These are phyloP conservation scores for Candida chauliodis DNA, from an alignment of 805 yeast genomes.

Conservation along the genomic window DNA sequence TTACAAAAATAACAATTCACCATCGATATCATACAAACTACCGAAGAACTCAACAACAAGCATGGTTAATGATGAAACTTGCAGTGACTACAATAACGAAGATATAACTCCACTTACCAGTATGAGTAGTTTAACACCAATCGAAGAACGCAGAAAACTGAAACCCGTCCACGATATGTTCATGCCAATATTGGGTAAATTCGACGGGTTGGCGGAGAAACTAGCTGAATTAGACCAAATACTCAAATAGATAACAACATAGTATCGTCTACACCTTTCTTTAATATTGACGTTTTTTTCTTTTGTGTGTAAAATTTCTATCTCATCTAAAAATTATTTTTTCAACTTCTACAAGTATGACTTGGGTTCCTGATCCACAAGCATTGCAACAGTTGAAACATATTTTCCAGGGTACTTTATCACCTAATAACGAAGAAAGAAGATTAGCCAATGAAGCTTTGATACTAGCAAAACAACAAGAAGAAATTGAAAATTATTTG, in stretches of 20 bases:
- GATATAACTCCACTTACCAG: constrained; percentile 36
- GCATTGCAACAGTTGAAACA: constrained; percentile 61
- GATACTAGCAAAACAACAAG: constrained; percentile 62
- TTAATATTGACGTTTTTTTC: not conserved
- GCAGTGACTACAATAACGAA: constrained; percentile 3
- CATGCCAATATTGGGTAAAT: constrained; percentile 52
- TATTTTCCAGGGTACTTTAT: constrained; percentile 69
- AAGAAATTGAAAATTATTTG: constrained; percentile 80
- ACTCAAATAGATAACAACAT: constrained; percentile 11
- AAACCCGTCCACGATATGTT: constrained; percentile 50
- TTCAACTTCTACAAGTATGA: constrained; percentile 20
- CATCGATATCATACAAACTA: not conserved
- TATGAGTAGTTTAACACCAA: constrained; percentile 22
- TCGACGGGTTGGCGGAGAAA: constrained; percentile 41
- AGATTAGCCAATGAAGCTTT: constrained; percentile 70
- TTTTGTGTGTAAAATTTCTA: not conserved
- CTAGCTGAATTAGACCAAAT: constrained; percentile 34
- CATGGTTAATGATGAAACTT: constrained; percentile 5
- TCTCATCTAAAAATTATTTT: constrained; percentile 1
- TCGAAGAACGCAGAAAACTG: constrained; percentile 21
- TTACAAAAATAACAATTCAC: not conserved
- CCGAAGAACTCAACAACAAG: constrained; percentile 6
- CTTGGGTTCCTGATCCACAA: constrained; percentile 69
- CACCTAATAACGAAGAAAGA: constrained; percentile 54
- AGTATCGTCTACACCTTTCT: not conserved